Percentiles rank a stretch among this genome's conserved stretches.
phyloP scores from a whole-genome alignment of 768 basidiomycete species.

The Lactarius deliciosus region DNA sequence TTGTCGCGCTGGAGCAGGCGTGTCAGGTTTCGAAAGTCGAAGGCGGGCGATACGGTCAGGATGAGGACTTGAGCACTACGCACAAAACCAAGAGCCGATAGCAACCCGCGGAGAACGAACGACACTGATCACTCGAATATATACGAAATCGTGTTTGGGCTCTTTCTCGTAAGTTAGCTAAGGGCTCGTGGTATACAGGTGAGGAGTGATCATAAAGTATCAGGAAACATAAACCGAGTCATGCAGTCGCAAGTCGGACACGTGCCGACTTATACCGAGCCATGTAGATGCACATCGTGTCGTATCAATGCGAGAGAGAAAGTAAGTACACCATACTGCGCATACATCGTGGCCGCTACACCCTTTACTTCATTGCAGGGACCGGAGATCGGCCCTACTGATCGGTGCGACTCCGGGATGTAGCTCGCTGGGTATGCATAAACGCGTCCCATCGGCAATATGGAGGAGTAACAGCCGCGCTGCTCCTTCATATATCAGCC shows the following conservation, averaged over 20 bases:
- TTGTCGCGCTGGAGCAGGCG: too few relatives aligned
- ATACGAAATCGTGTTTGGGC: background rate
- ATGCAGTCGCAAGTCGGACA: background rate
- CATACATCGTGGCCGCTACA: background rate
- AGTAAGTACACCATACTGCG: background rate
- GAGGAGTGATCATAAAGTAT: background rate
- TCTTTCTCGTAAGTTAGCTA: background rate
- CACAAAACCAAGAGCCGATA: too few relatives aligned
- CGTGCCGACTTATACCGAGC: background rate
- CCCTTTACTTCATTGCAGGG: background rate
- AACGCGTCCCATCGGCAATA: background rate
- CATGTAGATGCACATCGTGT: background rate
- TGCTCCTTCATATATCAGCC: background rate
- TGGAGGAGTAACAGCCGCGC: background rate
- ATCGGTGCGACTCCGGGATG: background rate
- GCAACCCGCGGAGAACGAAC: too few relatives aligned
- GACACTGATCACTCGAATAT: background rate
- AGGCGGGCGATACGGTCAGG: too few relatives aligned
- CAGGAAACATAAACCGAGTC: background rate
- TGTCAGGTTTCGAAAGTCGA: too few relatives aligned
- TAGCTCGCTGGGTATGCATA: background rate
- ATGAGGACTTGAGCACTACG: too few relatives aligned
- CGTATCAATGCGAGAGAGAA: background rate
- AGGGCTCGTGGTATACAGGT: background rate
- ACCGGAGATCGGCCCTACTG: background rate